Conservation (phyloP, 2,329 filamentous ascomycete genomes). For the Trichophyton mentagrophytes region DNA sequence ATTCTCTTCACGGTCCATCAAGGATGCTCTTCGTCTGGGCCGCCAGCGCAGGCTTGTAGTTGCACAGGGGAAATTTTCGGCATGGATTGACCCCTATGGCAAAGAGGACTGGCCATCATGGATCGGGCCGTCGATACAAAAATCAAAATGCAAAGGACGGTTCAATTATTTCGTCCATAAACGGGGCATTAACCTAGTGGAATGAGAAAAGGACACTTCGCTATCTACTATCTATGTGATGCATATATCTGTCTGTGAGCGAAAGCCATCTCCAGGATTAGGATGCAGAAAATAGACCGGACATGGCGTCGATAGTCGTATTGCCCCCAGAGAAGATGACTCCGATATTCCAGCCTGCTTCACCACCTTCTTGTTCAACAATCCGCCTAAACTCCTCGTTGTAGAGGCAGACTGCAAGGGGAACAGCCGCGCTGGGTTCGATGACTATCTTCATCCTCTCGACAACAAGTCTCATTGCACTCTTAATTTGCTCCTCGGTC, state of each 20-base stretch:
- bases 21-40: slow-evolving; percentile 1
- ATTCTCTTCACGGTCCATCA: slow-evolving; percentile 25
- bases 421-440: slow-evolving; percentile 78
- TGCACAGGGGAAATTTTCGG: slow-evolving; percentile 23
- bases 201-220: background rate
- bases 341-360: slow-evolving; percentile 59
- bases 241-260: background rate
- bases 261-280: background rate
- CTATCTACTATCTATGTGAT: background rate
- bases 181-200: slow-evolving; percentile 7
- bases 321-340: slow-evolving; percentile 53
- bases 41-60: slow-evolving; percentile 24
- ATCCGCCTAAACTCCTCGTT: slow-evolving; percentile 68
- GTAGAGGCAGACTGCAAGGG: slow-evolving; percentile 66
- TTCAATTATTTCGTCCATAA: slow-evolving; percentile 10
- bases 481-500: slow-evolving; percentile 67
- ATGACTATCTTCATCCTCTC: slow-evolving; percentile 86
- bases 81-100: slow-evolving; percentile 27
- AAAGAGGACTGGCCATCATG: slow-evolving; percentile 22
- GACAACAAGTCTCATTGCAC: slow-evolving; percentile 61
- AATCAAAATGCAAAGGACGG: background rate
- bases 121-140: slow-evolving; percentile 1
- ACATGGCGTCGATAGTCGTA: slow-evolving; percentile 50
- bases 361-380: slow-evolving; percentile 53
- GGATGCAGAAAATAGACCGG: slow-evolving; percentile 36